phyloP scores from a whole-genome alignment of 352 stramenopile species.

The Phytophthora brassicae region DNA sequence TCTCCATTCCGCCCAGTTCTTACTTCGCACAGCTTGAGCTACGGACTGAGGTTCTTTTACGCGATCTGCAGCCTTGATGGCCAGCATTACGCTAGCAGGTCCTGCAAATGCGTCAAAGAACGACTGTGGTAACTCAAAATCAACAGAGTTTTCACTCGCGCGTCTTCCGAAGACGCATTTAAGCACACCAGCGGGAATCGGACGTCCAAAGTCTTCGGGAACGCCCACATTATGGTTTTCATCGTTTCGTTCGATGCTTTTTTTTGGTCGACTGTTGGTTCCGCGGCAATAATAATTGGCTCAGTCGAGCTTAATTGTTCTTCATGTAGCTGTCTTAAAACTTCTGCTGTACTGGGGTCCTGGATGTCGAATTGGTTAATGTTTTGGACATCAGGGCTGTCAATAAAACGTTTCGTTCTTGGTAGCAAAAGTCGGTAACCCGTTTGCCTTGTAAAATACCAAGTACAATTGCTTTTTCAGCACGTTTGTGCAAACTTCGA shows the following conservation, averaged over 20 bases:
- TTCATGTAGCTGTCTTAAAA: neutral
- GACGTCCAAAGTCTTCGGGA: neutral
- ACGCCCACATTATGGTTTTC: neutral
- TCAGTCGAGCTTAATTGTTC: neutral
- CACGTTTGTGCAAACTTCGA: too few relatives aligned
- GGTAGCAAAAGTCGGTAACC: neutral
- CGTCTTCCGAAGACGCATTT: neutral
- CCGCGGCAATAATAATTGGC: too few relatives aligned
- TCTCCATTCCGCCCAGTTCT: neutral
- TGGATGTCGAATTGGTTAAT: constrained; percentile 1
- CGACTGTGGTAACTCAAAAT: neutral
- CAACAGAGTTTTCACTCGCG: neutral
- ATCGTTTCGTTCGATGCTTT: neutral
- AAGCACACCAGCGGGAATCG: neutral
- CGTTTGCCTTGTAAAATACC: neutral
- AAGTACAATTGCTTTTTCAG: neutral
- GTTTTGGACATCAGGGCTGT: constrained; percentile 1
- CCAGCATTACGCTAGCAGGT: neutral
- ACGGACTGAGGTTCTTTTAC: neutral
- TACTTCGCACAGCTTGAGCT: neutral
- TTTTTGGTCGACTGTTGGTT: neutral
- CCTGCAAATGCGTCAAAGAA: constrained; percentile 2
- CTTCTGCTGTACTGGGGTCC: neutral
- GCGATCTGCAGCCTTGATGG: neutral
- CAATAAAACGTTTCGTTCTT: neutral